Evolutionary conservation across 1,284 basidiomycete species (phyloP).

Genomic region (Cryptococcus amylolentus): DNA sequence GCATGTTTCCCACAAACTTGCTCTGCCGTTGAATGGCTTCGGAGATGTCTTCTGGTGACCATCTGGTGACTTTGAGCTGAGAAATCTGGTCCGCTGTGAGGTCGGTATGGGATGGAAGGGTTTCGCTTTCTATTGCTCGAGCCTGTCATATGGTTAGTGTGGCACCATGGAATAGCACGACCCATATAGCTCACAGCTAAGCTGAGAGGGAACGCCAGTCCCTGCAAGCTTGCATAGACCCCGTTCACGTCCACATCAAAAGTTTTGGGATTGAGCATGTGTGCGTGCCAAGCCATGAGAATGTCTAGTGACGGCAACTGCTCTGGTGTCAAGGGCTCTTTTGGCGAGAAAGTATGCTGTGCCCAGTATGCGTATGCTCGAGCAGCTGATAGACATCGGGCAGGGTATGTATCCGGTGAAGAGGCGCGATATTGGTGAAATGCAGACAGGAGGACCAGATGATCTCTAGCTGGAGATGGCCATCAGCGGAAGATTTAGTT

Average conservation of each 20-base stretch:
- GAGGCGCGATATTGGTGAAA: conserved; percentile 9
- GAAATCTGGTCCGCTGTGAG: neutral
- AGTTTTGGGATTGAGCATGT: conserved; percentile 34
- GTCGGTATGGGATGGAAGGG: neutral
- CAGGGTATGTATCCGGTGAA: neutral
- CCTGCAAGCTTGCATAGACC: conserved; percentile 15
- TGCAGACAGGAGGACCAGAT: conserved; percentile 21
- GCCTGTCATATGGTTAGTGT: neutral
- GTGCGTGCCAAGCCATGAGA: conserved; percentile 40
- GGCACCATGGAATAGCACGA: too few relatives aligned
- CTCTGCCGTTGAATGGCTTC: conserved; percentile 34
- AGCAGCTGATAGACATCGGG: conserved; percentile 1
- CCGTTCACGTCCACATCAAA: conserved; percentile 22
- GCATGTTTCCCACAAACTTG: conserved; percentile 27
- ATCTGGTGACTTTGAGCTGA: conserved; percentile 10
- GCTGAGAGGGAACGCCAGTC: conserved; percentile 18
- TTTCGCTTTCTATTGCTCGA: neutral
- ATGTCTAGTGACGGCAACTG: conserved; percentile 24
- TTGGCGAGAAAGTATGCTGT: conserved; percentile 1
- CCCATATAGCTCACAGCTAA: conserved; percentile 6
- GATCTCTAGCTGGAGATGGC: conserved; percentile 18
- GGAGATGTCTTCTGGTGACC: conserved; percentile 27
- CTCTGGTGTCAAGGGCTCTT: conserved; percentile 1
- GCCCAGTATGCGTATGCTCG: conserved; percentile 9
- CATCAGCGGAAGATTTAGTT: neutral